Evolutionary conservation across 108 stramenopile genomes (phyloP), one percentile per base, ranked within the genome.

Genomic region (Aurantiochytrium sp.): DNA sequence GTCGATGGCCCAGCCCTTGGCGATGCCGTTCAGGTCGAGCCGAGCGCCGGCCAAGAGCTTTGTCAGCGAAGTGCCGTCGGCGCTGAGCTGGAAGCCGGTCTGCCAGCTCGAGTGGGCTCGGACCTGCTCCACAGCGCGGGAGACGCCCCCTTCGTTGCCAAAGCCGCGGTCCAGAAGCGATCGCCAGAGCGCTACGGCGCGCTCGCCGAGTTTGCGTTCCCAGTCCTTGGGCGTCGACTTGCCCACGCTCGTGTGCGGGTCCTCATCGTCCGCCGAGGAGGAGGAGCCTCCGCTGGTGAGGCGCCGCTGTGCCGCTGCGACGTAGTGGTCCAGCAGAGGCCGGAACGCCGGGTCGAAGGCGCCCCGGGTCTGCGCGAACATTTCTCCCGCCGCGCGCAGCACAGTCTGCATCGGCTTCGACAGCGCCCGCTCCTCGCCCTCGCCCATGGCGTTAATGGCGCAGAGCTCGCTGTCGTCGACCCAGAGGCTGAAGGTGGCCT

Each of bases 1-100:
- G 85, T 92, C 92, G 36, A 92, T 88, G 4, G 91, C 86, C 87
- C 89, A 92, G 50, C 92, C 92, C 48, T 92, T 92, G 4, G 92
- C 92, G 55, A 92, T 91, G 10, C 92, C 92, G 85, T 69, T 86
- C 41, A 92, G 69, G 68, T 92, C 91, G 36, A 92, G 68, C 15
- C 88, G 52, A 17, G 92, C 89, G 52, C 88, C 91, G 37, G 39
- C 55, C 34, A 91, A 86, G 39, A 89, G 87, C 87, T 92, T 92
- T 12, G 89, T 54, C 15, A 92, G 90, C 15, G 54, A 55, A 39
- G 10, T 54, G 21, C 37, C 30, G 36, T 88, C 87, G 21, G 68
- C 65, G 31, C 42, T 85, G 65, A 91, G 88, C 52, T 86, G 86
- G 55, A 92, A 92, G 53, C 89, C 89, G 3, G 87, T 45, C 5